A percentile compares a stretch with the other conserved stretches of the same genome.
Conservation (phyloP, 192 early-diverging fungal species). For the Umbelopsis sp. region DNA sequence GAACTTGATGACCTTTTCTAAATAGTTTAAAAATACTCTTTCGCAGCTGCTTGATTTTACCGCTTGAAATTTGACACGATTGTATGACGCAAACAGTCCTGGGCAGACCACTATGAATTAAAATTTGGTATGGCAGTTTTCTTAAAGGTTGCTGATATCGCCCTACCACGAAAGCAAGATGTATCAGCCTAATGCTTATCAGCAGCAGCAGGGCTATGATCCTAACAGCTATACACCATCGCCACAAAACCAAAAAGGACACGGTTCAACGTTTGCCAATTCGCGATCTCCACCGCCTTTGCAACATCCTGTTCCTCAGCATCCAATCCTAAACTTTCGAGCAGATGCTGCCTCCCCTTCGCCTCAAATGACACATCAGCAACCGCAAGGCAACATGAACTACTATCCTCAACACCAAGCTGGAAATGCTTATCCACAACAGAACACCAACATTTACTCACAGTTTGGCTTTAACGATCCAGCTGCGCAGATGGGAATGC, state of each 20-base stretch:
- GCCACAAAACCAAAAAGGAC: constrained; percentile 6
- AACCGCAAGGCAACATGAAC: constrained; percentile 32
- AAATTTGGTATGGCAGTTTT: neutral
- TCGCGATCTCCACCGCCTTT: constrained; percentile 58
- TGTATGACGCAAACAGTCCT: constrained; percentile 9
- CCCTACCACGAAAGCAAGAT: neutral
- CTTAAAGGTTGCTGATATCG: too few relatives aligned
- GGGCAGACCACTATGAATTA: neutral
- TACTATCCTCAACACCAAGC: constrained; percentile 42
- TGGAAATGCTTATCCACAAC: constrained; percentile 22
- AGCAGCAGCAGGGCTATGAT: constrained; percentile 11
- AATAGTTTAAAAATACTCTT: too few relatives aligned
- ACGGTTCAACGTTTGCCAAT: neutral
- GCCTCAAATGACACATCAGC: constrained; percentile 39
- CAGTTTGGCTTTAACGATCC: constrained; percentile 66
- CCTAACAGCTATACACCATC: constrained; percentile 1
- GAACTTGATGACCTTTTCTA: too few relatives aligned
- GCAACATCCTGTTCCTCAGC: constrained; percentile 62
- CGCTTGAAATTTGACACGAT: constrained; percentile 19
- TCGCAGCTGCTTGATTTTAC: neutral
- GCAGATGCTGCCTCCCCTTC: constrained; percentile 43
- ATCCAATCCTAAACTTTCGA: constrained; percentile 57
- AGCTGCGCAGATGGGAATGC: constrained; percentile 91
- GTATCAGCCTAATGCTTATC: constrained; percentile 12
- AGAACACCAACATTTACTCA: constrained; percentile 41